Evolutionary conservation across 2,329 filamentous ascomycete species (phyloP).

Genomic region (Alternaria conjuncta): DNA sequence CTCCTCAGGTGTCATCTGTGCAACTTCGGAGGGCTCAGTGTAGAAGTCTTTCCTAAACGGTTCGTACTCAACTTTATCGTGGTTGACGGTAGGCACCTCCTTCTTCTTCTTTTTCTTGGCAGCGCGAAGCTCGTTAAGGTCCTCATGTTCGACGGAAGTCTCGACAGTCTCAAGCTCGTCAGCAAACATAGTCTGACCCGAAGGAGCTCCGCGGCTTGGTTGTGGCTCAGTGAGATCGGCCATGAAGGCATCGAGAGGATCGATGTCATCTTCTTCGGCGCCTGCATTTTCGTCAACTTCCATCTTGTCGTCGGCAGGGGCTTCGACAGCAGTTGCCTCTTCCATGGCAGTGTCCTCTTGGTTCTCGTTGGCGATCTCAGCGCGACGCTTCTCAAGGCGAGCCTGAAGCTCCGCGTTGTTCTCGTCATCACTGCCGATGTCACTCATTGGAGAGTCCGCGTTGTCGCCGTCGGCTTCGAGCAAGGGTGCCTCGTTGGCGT

Average conservation of each 20-base stretch:
- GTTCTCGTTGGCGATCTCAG: constrained; percentile 66
- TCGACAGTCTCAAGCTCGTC: constrained; percentile 77
- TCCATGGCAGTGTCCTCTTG: constrained; percentile 54
- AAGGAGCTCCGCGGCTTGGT: constrained; percentile 60
- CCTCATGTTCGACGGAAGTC: constrained; percentile 67
- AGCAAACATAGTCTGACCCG: constrained; percentile 85
- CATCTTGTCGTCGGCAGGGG: constrained; percentile 56
- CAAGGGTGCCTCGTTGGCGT: constrained; percentile 53
- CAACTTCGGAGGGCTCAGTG: constrained; percentile 83
- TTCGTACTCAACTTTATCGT: constrained; percentile 83
- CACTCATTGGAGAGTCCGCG: constrained; percentile 75
- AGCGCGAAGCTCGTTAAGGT: constrained; percentile 58
- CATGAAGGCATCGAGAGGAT: constrained; percentile 98
- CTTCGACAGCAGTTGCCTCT: constrained; percentile 45
- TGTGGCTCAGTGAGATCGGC: constrained; percentile 60
- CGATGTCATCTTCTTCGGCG: constrained; percentile 73
- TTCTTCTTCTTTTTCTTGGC: constrained; percentile 89
- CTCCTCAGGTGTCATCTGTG: constrained; percentile 83
- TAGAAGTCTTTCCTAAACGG: constrained; percentile 95
- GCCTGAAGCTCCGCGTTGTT: constrained; percentile 84
- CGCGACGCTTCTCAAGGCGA: constrained; percentile 75
- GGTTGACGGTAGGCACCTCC: constrained; percentile 87
- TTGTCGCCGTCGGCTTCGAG: constrained; percentile 56
- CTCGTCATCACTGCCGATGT: constrained; percentile 84
- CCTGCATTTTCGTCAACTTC: constrained; percentile 58